phyloP scores from a whole-genome alignment of 306 rosid species.

The Ormosia semicastrata region DNA sequence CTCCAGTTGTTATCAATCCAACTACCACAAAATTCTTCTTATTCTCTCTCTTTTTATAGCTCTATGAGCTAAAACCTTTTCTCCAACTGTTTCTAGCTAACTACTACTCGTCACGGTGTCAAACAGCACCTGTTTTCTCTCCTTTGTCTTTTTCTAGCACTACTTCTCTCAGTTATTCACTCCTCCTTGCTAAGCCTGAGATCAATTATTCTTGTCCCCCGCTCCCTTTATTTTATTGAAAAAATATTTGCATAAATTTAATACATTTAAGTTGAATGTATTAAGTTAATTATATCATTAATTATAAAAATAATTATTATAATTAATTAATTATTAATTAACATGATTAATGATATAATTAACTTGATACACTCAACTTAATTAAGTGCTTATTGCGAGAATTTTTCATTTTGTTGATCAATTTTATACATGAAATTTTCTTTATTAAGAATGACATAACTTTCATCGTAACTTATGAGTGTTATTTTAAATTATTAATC shows the following conservation, averaged over 20 bases:
- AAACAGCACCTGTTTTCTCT: background rate
- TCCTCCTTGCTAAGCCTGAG: background rate
- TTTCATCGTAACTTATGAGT: background rate
- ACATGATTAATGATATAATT: too few species aligned
- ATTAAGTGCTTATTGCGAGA: too few species aligned
- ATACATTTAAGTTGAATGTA: too few species aligned
- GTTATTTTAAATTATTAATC: background rate
- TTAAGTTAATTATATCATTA: too few species aligned
- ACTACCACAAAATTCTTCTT: background rate
- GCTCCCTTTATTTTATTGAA: background rate
- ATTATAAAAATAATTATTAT: too few species aligned
- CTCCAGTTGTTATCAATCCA: too few species aligned
- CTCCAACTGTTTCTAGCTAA: background rate
- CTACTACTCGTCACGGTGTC: background rate
- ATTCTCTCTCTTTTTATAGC: background rate
- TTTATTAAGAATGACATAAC: background rate
- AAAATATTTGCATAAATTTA: too few species aligned
- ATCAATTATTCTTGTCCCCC: background rate
- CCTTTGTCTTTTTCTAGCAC: background rate
- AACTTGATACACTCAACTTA: too few species aligned
- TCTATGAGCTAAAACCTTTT: background rate
- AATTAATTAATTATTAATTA: too few species aligned
- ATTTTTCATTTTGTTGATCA: background rate
- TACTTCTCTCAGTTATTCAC: background rate
- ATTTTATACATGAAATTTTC: background rate